Percentiles rank a stretch among this genome's conserved stretches.
phyloP scores from a whole-genome alignment of 2,329 filamentous ascomycete species.

The Zymoseptoria pseudotritici region DNA sequence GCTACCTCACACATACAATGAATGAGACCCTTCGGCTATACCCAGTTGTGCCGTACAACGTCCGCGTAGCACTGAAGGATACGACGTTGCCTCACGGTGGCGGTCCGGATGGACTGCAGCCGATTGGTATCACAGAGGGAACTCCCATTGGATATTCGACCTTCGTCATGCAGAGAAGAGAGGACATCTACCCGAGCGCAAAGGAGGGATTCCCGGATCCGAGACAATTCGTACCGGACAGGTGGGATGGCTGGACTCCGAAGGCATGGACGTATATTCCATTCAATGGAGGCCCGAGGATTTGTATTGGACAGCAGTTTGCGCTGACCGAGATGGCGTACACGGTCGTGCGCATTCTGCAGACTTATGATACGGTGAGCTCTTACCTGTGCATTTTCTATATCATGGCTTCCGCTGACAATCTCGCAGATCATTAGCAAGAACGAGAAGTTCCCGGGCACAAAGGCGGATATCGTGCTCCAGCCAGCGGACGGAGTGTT shows the following conservation, averaged over 20 bases:
- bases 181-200: slow-evolving; percentile 41
- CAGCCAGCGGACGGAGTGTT: slow-evolving; percentile 37
- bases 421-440: slow-evolving; percentile 19
- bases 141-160: slow-evolving; percentile 43
- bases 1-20: slow-evolving; percentile 55
- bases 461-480: slow-evolving; percentile 43
- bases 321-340: slow-evolving; percentile 46
- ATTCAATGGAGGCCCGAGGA: slow-evolving; percentile 42
- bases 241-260: slow-evolving; percentile 45
- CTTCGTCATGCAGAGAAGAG: slow-evolving; percentile 43
- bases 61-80: slow-evolving; percentile 40
- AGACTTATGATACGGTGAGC: slow-evolving; percentile 38
- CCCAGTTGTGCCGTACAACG: slow-evolving; percentile 45
- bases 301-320: slow-evolving; percentile 47
- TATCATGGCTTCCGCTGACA: not conserved
- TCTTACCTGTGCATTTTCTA: not conserved
- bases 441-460: slow-evolving; percentile 28
- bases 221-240: slow-evolving; percentile 40
- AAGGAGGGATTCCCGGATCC: slow-evolving; percentile 33
- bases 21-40: slow-evolving; percentile 42
- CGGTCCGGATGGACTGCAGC: slow-evolving; percentile 38
- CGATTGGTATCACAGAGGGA: slow-evolving; percentile 36
- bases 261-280: slow-evolving; percentile 44
- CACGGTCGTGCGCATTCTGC: slow-evolving; percentile 40
- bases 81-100: slow-evolving; percentile 45